Evolutionary conservation across 2,329 filamentous ascomycete genomes (phyloP).

Genomic region (Neonectria punicea): DNA sequence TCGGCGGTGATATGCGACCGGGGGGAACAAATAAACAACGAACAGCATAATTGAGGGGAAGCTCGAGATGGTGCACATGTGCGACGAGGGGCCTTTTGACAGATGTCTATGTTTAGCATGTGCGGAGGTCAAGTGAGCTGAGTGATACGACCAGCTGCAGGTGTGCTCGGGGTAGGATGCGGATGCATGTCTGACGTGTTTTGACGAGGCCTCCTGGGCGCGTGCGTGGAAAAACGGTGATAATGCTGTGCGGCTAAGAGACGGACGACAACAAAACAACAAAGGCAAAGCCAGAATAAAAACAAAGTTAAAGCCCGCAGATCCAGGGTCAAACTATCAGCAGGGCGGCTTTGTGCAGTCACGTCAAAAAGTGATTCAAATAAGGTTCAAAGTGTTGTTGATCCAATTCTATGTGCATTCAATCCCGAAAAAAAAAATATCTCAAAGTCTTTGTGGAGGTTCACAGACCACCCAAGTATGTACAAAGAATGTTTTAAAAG

Average conservation of each 20-base stretch:
- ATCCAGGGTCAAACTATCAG: background rate
- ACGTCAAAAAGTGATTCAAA: background rate
- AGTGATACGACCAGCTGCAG: background rate
- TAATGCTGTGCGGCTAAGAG: background rate
- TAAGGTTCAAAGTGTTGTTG: conserved; percentile 19
- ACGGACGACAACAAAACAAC: background rate
- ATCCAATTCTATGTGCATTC: conserved; percentile 13
- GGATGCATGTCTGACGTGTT: conserved; percentile 5
- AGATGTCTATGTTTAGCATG: background rate
- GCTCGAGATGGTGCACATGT: background rate
- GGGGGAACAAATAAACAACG: background rate
- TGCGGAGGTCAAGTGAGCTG: background rate
- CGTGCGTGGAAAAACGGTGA: background rate
- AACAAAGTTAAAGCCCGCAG: too few species aligned
- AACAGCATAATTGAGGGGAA: background rate
- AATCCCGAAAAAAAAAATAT: conserved; percentile 18
- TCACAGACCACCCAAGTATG: conserved; percentile 35
- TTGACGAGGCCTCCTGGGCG: background rate
- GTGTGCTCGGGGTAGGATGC: background rate
- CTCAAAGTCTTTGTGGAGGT: conserved; percentile 25
- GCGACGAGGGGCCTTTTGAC: background rate
- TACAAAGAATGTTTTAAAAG: conserved; percentile 43
- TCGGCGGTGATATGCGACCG: background rate
- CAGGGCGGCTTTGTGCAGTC: background rate
- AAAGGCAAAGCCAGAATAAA: background rate